Base-by-base conservation (phyloP, 495 filamentous ascomycete genomes). In the Penicillium lagena region DNA sequence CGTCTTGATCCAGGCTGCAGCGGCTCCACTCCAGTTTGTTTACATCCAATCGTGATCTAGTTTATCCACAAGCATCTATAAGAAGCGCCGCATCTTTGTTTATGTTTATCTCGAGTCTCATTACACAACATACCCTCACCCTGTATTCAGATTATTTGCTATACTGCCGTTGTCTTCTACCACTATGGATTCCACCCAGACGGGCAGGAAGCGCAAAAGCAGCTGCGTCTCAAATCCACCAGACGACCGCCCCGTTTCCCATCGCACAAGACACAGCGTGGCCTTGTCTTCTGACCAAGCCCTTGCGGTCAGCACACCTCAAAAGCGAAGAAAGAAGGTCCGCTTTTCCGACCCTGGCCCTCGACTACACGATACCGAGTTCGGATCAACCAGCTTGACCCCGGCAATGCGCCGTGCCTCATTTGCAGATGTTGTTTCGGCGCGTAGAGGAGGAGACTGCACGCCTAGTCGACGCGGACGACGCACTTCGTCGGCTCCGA, bases 321-420 rank as follows among this genome's bases (percentile, higher is more conserved):
- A 37, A 38, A 42, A 54, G 51, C 40, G 69, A 9, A 77, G 75
- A 51, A 87, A 87, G 54, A 75, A 72, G 51, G 83, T 85, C 36
- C 81, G 86, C 27, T 87, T 87, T 60, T 88, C 85, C 0, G 82
- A 89, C 41, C 83, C 82, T 6, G 83, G 81, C 4, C 79, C 78
- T 28, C 59, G 57, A 9, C 46, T 59, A 39, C 64, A 60, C 28
- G 56, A 60, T 15, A 47, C 43, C 12, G 47, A 51, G 7, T 43
- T 50, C 15, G 48, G 58, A 35, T 77, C 81, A 2, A 87, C 83
- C 0, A 83, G 85, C 11, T 60, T 90, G 15, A 89, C 85, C 2
- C 85, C 85, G 1, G 75, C 82, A 40, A 66, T 89, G 42, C 64
- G 66, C 9, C 77, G 81, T 12, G 75, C 83, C 1, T 79, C 74